A percentile compares a stretch with the other conserved stretches of the same genome.
Evolutionary conservation across 176 grass and related monocot species (phyloP).

Genomic region (bread wheat (Triticum aestivum)): IWGSC_CS_RefSeq_v2.1 NC_057809.1:65026833-65027332

Average conservation of each 20-base stretch:
- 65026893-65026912: too few relatives aligned
- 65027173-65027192: too few relatives aligned
- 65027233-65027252: too few relatives aligned
- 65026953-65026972: constrained; percentile 66
- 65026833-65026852: constrained; percentile 81
- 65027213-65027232: too few relatives aligned
- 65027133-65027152: constrained; percentile 34
- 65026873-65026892: too few relatives aligned
- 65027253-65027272: too few relatives aligned
- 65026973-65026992: constrained; percentile 50
- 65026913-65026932: constrained; percentile 27
- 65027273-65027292: too few relatives aligned
- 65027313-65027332: too few relatives aligned
- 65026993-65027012: constrained; percentile 82
- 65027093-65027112: constrained; percentile 90
- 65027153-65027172: too few relatives aligned
- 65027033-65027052: constrained; percentile 68
- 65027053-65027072: constrained; percentile 77
- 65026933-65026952: constrained; percentile 92
- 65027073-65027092: constrained; percentile 81
- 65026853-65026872: constrained; percentile 70
- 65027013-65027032: constrained; percentile 37
- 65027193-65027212: too few relatives aligned
- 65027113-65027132: constrained; percentile 93
- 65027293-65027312: too few relatives aligned